Evolutionary conservation across 768 basidiomycete genomes (phyloP), one percentile per base, ranked within the genome.

Genomic region (Aureoboletus auriporus): DNA sequence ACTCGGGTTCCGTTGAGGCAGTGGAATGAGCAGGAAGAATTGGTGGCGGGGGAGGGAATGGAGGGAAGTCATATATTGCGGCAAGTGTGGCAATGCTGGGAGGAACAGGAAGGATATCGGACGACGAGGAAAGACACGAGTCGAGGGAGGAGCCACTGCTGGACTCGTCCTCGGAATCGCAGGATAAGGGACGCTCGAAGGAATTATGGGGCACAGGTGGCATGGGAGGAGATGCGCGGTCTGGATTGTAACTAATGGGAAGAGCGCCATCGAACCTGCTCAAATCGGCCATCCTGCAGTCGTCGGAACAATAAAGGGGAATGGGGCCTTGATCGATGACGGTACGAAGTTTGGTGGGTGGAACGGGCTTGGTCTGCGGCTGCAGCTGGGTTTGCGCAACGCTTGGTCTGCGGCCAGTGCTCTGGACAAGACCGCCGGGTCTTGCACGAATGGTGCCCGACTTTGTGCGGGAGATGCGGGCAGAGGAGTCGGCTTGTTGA

Each of bases 291-390:
- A 82, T 64, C 51, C 78, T 74, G 62, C 89, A 92, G 59, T 84
- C 78, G 53, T 88, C 85, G 1, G 88, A 90, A 68, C 89, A 92
- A 70, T 92, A 91, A 50, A 91, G 76, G 16, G 88, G 88, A 1
- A 79, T 81, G n/a, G 86, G 88, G 1, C 75, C 74, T 64, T 86
- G 86, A 70, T 89, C 86, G 69, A 90, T 89, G 69, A 89, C 73
- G 10, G 81, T 80, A 39, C 81, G 81, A 37, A 77, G 73, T 61
- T 79, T 78, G 38, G 71, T 50, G 2, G 70, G 71, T n/a, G 63
- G 37, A 16, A 71, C 44, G 10, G 67, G 60, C 30, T 59, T 62
- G 16, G 60, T 10, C 37, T 61, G 52, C 4, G 63, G 46, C 17
- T 52, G 54, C 16, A 42, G 49, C 29, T 54, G 69, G 38, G 51